A percentile compares a stretch with the other conserved stretches of the same genome.
Evolutionary conservation across 2,329 filamentous ascomycete species (phyloP).

Genomic region (Ascochyta fabae): DNA sequence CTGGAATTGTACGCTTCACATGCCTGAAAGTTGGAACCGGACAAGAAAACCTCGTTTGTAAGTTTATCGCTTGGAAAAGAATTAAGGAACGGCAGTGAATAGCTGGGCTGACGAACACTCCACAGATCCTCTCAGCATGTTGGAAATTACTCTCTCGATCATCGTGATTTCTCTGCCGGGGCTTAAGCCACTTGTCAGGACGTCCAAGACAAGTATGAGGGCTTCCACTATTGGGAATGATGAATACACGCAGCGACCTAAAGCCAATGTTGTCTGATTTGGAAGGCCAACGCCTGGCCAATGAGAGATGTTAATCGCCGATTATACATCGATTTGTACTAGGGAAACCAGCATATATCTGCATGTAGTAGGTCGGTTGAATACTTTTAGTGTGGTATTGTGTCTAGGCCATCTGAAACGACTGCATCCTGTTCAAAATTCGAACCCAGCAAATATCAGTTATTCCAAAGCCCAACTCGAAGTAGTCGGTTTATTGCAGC

Average conservation of each 20-base stretch:
- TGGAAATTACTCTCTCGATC: constrained; percentile 33
- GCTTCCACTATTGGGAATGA: neutral
- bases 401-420: too few species aligned
- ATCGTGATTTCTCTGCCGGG: constrained; percentile 31
- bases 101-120: neutral
- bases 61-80: constrained; percentile 6
- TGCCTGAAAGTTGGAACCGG: constrained; percentile 30
- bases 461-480: too few species aligned
- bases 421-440: too few species aligned
- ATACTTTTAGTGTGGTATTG: too few species aligned
- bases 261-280: neutral
- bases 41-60: constrained; percentile 34
- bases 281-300: too few species aligned
- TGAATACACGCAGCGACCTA: neutral
- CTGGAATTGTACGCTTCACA: constrained; percentile 27
- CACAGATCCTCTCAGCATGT: constrained; percentile 29
- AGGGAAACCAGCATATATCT: too few species aligned
- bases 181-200: constrained; percentile 23
- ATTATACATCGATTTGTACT: too few species aligned
- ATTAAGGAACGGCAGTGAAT: too few species aligned
- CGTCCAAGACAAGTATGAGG: neutral
- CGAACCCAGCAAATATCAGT: too few species aligned
- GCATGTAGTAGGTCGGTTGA: too few species aligned
- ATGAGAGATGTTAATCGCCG: too few species aligned
- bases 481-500: too few species aligned